Base-by-base conservation (phyloP, 2,329 filamentous ascomycete species). In the Fusarium newnesense region DNA sequence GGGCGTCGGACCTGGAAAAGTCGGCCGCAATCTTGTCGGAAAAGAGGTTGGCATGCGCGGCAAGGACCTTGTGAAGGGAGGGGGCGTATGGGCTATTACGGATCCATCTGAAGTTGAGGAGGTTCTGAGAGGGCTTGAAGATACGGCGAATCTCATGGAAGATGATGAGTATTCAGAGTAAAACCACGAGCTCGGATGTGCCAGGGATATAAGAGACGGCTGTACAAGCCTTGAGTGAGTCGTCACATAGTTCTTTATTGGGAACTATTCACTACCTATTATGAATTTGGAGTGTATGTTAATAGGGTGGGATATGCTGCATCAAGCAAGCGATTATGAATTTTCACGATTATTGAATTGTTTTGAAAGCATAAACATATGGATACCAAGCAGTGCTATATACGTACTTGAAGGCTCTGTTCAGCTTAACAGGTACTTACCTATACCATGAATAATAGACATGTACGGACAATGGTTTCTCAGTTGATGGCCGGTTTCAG, bases 31-130 rank as follows among this genome's bases (percentile, higher is more conserved):
- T 80, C 86, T 98, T 12, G 95, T 98, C 3, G 95, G 95, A 18
- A 98, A 98, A 83, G 96, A 98, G 83, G 95, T 98, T 7, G 95
- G 95, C 15, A 95, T 96, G 90, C 89, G 90, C 56, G 91, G 90
- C 28, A 90, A 92, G 77, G 94, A 96, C 62, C 85, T 89, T 21
- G 89, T 96, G 54, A 97, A 96, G 80, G 95, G 95, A 4, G 95
- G 95, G 54, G 96, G 96, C 5, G 95, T 98, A 1, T 97, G 95
- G 95, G 95, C 93, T 8, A 93, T 98, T 60, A 95, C 91, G 15
- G 92, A 95, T 79, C 94, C 95, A 13, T 88, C 87, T 62, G 92
- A 94, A 80, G 89, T 94, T 52, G 92, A 95, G 70, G 90, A 92
- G 71, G 89, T 92, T 49, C 80, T 94, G 43, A 86, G 83, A 68